Base-by-base conservation (phyloP, 345 rosid genomes). In the Kernera saxatilis region DNA sequence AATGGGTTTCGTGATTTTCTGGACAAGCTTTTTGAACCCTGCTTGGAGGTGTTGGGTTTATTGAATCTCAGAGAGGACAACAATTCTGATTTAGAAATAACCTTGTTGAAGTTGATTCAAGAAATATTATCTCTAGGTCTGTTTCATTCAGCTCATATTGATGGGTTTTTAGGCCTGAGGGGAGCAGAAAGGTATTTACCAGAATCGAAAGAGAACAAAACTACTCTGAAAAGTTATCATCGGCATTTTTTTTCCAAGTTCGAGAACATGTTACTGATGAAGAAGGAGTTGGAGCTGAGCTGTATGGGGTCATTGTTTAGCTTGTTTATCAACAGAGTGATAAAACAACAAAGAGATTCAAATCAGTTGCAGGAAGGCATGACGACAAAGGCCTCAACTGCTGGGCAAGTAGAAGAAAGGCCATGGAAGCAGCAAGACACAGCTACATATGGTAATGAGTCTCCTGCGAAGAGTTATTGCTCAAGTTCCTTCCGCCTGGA, bases 101-200 rank as follows among this genome's bases (percentile, higher is more conserved):
- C 74, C 29, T 79, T 91, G 72, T 40, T 83, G 63, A 71, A 70
- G 81, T 66, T 82, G 76, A 78, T 82, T 51, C 84, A 84, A 78
- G 92, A 87, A 50, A 85, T 86, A 64, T 68, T 91, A 55, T 80
- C 87, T 60, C 82, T 82, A 22, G 98, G 89, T 59, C 52, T 91
- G 68, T 91, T 89, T 78, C 93, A 94, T 77, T 82, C 93, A 35
- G 69, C 72, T 25, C 97, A 94, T 58, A 68, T 89, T 48, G 96
- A 89, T 80, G 99, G 96, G 45, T 91, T 91, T 72, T 71, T 91
- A 59, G 80, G 79, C 73, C 83, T 91, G 77, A 79, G 67, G 3
- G 80, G 81, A 74, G 39, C 73, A 25, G 84, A 82, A 63, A 91
- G 77, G 79, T 87, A 88, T 84, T 76, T 75, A 30, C 60, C 77